Evolutionary conservation across 176 grass and related monocot species (phyloP), one percentile per base, ranked within the genome.

Genomic region (Oryza coarctata): DNA sequence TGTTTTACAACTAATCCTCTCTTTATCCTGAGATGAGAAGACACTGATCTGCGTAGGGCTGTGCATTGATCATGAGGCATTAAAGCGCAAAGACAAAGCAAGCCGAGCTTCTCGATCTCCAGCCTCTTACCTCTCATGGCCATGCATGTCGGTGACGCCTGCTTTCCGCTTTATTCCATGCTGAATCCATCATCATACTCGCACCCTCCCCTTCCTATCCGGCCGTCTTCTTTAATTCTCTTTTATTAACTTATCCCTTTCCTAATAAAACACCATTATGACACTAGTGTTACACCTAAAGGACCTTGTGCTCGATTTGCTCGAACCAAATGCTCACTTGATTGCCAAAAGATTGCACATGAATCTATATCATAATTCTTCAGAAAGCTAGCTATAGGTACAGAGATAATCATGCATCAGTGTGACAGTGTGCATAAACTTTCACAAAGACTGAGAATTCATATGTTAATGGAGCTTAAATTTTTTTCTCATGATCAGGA

Each of bases 121-220:
- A n/a, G 20, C 55, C 5, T 25, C 55, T 25, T 60, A 6, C n/a
- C 8, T 70, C 83, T 76, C 85, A 71, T 83, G 66, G 80, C 79
- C 67, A 71, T 74, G 78, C 80, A 80, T 82, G 88, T 93, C 78
- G 87, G 87, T 85, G 84, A 70, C 65, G 50, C 69, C 63, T 57
- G 55, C 89, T 92, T 88, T 94, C 71, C 64, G 43, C 87, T 88
- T 90, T 94, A 92, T 90, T 94, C 86, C 83, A 40, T 74, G 87
- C 70, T 84, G 62, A 88, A 88, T 84, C 81, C 85, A 86, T 86
- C 73, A 86, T 86, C 88, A 68, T 55, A 39, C 84, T 80, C 84
- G 10, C 79, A 74, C 3, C 67, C 82, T 85, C 61, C 71, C 23
- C 76, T 73, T 65, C 63, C 38, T 83, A 69, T 74, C 40, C 32